Base-by-base conservation (phyloP, 2,329 filamentous ascomycete species). In the Tolypocladium paradoxum region DNA sequence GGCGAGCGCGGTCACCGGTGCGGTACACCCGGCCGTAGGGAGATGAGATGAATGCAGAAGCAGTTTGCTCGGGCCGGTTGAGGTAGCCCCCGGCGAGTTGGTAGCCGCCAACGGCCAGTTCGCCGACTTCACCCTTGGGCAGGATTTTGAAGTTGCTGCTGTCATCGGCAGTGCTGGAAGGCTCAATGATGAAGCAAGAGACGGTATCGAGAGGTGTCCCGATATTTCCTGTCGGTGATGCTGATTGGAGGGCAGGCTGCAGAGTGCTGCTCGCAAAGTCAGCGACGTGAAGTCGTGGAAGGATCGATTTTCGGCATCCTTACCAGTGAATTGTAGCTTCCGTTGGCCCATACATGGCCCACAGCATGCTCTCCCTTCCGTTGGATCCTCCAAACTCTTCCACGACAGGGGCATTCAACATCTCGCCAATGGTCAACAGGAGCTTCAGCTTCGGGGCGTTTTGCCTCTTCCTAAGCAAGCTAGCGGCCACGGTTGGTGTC, bases 311-410 rank as follows among this genome's bases (percentile, higher is more conserved):
- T 12, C 4, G 24, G 35, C 5, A 38, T 4, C 51, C 71, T 68
- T 63, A 78, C 77, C 80, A 96, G 65, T 96, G 91, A 54, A 96
- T 95, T 0, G 90, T 83, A 8, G 89, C 89, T 70, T 96, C 91
- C 0, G 91, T 96, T 1, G 91, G 91, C 0, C 91, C 91, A 64
- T 96, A 96, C 90, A 96, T 95, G 35, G 85, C 91, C 79, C 89
- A 91, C 1, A 96, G 75, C 45, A 95, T 83, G 59, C 87, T 84
- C 2, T 73, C 65, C 8, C 69, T 70, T 0, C 63, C 64, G 0
- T 67, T 62, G 11, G 73, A 71, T 2, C 81, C 81, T 6, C 89
- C 90, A 73, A 93, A 96, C 63, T 95, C 89, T 36, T 81, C 72
- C 24, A 96, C 76, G 2, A 96, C 85, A 9, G 82, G 79, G 43